Evolutionary conservation across 768 basidiomycete genomes (phyloP), one percentile per base, ranked within the genome.

Genomic region (Collybia sp.): DNA sequence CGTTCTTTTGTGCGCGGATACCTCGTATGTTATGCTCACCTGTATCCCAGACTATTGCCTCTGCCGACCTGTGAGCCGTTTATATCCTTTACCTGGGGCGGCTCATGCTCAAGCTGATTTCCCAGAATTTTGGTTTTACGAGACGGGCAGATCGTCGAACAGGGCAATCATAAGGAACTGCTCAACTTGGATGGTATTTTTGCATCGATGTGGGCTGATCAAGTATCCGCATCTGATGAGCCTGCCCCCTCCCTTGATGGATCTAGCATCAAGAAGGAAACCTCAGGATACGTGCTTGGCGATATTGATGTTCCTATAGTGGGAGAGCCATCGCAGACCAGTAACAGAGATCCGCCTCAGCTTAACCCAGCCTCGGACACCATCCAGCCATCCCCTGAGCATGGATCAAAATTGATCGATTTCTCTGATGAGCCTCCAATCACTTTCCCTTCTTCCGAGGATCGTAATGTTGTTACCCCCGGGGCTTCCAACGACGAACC

Each of bases 191-290:
- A 85, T 53, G 88, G 88, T 42, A 58, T 80, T 33, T 93, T 93
- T 55, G 85, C 88, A 11, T 72, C 78, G 1, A 87, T 94, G 88
- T 96, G 93, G 93, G 82, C 87, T 1, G 82, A 90, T 59, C 88
- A 94, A 57, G 71, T 86, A 25, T 80, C 81, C 17, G 73, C 83
- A 3, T 76, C 78, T 25, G 85, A 83, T 44, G 73, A 78, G 43
- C 67, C 65, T 49, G 64, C 72, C 12, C 56, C 68, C 32, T 64
- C 71, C 3, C 57, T 65, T 40, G 58, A 60, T 39, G 66, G 63
- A 30, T 54, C 45, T 44, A 65, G 58, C 45, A 46, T 59, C 17
- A 13, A 37, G 17, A 13, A 13, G 13, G 35, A 37, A 37, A 37
- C 10, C 35, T n/a, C 17, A 18, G 35, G 35, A 37, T 37, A 37